Base-by-base conservation (phyloP, 768 basidiomycete genomes). In the Pleurotus platypus region DNA sequence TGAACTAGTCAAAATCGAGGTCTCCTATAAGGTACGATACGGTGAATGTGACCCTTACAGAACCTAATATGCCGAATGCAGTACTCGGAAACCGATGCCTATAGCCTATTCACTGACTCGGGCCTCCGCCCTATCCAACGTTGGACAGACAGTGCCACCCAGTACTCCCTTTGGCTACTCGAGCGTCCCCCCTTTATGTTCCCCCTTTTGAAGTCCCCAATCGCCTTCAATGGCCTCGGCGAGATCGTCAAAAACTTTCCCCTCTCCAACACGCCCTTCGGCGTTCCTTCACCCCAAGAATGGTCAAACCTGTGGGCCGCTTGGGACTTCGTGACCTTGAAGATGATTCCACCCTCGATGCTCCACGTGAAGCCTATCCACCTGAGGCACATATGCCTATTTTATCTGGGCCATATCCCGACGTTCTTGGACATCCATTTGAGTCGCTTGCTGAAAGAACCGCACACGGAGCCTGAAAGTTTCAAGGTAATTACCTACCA, bases 341-440 rank as follows among this genome's bases (percentile, higher is more conserved):
- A 79, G 47, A 96, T 98, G 94, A 93, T 98, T 55, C 88, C 94
- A 0, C 74, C 80, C 16, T 81, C 85, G 24, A 90, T 98, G 89
- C 76, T 96, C 22, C 87, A 86, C 67, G 77, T 90, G 67, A 96
- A 92, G 67, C 95, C 96, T 2, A 98, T 98, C 59, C 87, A 97
- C 65, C 75, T 98, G 46, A 81, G 97, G 27, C 95, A 98, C 69
- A 94, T 96, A 57, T 96, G 94, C 66, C 78, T 98, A n/a, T 56
- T 99, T 74, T 98, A 98, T 70, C 66, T 92, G 11, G 96, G 96
- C 0, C 97, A 98, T 68, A 93, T 98, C 46, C 93, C 93, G 1
- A 80, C 91, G 16, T 97, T 96, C 75, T 70, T 95, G 60, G 95
- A 97, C 64, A 97, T 97, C 20, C 89, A 96, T 65, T 71, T 96